These are phyloP conservation scores for Sicyos baderoa DNA, from an alignment of 306 rosid genomes.

Conservation along the genomic window DNA sequence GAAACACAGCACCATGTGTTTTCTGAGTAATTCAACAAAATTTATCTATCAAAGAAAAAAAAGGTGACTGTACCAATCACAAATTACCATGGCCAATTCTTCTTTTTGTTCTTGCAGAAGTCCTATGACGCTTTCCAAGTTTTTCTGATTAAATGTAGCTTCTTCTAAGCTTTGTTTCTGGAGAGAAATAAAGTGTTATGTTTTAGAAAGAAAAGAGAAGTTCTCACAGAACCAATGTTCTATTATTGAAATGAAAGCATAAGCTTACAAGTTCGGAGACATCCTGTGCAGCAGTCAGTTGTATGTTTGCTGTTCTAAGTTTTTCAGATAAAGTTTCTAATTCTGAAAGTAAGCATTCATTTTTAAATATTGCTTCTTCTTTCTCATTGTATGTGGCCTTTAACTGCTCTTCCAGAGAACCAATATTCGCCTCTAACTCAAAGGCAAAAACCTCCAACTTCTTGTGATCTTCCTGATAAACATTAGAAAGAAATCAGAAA, in stretches of 20 bases:
- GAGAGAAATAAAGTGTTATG: constrained; percentile 18
- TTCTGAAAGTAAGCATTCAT: constrained; percentile 54
- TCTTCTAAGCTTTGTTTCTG: constrained; percentile 63
- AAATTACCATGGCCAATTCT: constrained; percentile 70
- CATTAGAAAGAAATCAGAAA: background rate
- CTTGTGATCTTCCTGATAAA: constrained; percentile 64
- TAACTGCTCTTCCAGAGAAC: constrained; percentile 57
- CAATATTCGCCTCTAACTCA: constrained; percentile 61
- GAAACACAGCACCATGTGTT: background rate
- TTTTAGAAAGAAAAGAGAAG: constrained; percentile 17
- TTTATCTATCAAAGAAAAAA: constrained; percentile 3
- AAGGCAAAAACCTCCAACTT: constrained; percentile 56
- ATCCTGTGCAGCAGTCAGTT: constrained; percentile 43
- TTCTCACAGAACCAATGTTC: background rate
- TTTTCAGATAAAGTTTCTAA: constrained; percentile 48
- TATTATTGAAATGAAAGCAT: constrained; percentile 13
- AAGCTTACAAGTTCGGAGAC: constrained; percentile 60
- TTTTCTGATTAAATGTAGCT: constrained; percentile 42
- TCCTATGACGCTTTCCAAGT: constrained; percentile 46
- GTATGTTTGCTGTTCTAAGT: constrained; percentile 41
- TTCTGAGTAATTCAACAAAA: background rate
- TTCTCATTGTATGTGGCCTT: constrained; percentile 40
- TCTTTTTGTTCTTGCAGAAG: constrained; percentile 64
- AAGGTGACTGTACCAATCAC: background rate
- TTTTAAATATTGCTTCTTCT: constrained; percentile 44